phyloP scores from a whole-genome alignment of 2,329 filamentous ascomycete genomes.

The Talaromyces sp. region DNA sequence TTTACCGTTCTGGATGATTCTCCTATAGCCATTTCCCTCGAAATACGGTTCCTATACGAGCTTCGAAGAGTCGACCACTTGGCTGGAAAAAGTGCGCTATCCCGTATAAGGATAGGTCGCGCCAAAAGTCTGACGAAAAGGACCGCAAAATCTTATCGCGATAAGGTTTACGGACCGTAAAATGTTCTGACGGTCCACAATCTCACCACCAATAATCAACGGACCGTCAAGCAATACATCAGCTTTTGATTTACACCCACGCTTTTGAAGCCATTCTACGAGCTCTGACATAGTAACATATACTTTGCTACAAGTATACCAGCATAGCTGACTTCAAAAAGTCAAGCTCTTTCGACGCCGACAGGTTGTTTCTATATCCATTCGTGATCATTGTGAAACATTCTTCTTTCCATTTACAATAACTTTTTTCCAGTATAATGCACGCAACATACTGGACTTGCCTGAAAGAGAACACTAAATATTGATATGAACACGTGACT shows the following conservation, averaged over 20 bases:
- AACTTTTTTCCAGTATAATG: neutral
- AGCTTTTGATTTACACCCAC: neutral
- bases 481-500: neutral
- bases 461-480: neutral
- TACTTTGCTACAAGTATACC: neutral
- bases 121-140: neutral
- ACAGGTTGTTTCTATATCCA: neutral
- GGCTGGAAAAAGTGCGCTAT: neutral
- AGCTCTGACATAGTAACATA: neutral
- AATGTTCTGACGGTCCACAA: neutral
- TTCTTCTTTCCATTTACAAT: neutral
- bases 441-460: neutral
- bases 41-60: neutral
- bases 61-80: neutral
- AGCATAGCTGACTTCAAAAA: neutral
- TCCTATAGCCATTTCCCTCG: neutral
- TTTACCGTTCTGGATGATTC: neutral
- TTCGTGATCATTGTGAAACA: neutral
- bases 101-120: neutral
- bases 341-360: neutral
- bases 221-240: neutral
- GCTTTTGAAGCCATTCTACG: neutral
- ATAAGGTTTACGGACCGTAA: neutral
- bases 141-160: neutral
- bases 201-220: neutral